Evolutionary conservation across 495 filamentous ascomycete genomes (phyloP), one percentile per base, ranked within the genome.

Genomic region (Aspergillus panamensis): DNA sequence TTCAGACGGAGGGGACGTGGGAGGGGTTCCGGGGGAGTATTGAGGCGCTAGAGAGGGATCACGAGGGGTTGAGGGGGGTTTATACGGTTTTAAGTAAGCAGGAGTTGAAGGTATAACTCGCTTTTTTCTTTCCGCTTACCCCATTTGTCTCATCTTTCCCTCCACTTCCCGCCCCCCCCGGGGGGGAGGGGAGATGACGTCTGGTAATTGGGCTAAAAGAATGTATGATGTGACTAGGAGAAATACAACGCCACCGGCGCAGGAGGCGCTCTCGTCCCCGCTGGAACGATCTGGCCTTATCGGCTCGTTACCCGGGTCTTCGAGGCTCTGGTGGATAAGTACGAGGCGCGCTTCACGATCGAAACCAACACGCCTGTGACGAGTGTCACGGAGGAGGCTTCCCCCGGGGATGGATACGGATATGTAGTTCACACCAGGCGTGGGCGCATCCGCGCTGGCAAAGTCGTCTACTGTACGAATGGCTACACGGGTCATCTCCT

Each of bases 391-490:
- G 21, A 65, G 16, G 55, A 64, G 1, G 17, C 31, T 2, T 6
- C 50, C n/a, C 1, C 50, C 9, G 14, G 30, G 0, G 12, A 16
- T 6, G 3, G 16, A 14, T 3, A 8, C 9, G 13, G 61, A 3
- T 58, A 74, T 57, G 53, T 73, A 3, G 55, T 92, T 3, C 73
- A 76, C 25, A 95, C 91, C 1, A 69, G 80, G 0, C 82, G 89
- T 8, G 91, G 91, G 12, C 70, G 65, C 14, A 71, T 93, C 53
- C 62, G 59, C 6, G 70, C 87, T 0, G 64, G 66, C 0, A 76
- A 83, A 39, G 80, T 94, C 25, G 73, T 92, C 0, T 78, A 95
- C 43, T 86, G 88, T 7, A 91, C 89, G 1, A 96, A 96, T 63
- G 91, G 73, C 1, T 89, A 93, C 59, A 90, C 85, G 0, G 87